phyloP scores from a whole-genome alignment of 2,329 filamentous ascomycete genomes.

The Epichloe typhina region DNA sequence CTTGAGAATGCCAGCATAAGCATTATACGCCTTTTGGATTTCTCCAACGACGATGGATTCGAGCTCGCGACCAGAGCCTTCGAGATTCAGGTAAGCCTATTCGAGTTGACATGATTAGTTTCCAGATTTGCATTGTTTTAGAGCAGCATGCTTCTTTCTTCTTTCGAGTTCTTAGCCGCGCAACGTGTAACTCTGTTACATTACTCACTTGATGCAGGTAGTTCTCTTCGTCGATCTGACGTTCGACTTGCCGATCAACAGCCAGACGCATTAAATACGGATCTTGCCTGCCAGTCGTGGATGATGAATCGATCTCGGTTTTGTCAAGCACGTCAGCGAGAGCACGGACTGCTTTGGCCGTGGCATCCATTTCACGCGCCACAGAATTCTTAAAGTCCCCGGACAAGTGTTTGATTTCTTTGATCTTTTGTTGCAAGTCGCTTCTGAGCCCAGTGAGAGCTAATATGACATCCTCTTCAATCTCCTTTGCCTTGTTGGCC shows the following conservation, averaged over 20 bases:
- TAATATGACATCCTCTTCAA: slow-evolving; percentile 82
- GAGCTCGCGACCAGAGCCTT: slow-evolving; percentile 84
- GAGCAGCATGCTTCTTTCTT: not conserved
- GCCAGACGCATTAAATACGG: slow-evolving; percentile 77
- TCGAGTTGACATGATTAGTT: not conserved
- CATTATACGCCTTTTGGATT: slow-evolving; percentile 95
- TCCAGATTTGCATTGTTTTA: not conserved
- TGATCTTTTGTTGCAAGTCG: slow-evolving; percentile 91
- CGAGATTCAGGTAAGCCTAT: slow-evolving; percentile 85
- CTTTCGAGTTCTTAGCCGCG: too few relatives aligned
- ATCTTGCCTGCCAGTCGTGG: slow-evolving; percentile 72
- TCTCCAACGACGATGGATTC: slow-evolving; percentile 95
- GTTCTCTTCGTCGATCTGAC: slow-evolving; percentile 92
- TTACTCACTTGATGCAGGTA: slow-evolving; percentile 72
- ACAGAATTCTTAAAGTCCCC: slow-evolving; percentile 96
- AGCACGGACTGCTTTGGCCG: slow-evolving; percentile 62
- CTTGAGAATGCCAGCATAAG: slow-evolving; percentile 81
- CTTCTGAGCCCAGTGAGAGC: slow-evolving; percentile 75
- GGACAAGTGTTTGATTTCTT: slow-evolving; percentile 88
- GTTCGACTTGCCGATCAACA: slow-evolving; percentile 83
- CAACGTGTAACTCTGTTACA: not conserved
- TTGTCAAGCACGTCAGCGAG: slow-evolving; percentile 74
- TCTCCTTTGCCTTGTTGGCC: slow-evolving; percentile 77
- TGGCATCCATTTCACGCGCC: slow-evolving; percentile 84
- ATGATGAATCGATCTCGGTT: slow-evolving; percentile 61